phyloP scores from a whole-genome alignment of 208 protist genomes.

The Crithidia expoeki region DNA sequence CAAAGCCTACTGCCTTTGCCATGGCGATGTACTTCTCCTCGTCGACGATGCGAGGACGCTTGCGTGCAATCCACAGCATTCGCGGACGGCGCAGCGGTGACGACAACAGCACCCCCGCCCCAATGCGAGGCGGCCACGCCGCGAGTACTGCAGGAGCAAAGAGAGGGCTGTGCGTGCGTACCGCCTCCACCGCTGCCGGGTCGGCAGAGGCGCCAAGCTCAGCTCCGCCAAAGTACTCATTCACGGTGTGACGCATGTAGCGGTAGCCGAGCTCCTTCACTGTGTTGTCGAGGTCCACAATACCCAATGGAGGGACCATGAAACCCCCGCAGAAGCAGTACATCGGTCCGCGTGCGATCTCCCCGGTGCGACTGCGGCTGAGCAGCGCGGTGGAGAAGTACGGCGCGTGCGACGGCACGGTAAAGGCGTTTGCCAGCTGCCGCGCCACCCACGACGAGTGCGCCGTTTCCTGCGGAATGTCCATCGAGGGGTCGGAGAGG shows the following conservation, averaged over 20 bases:
- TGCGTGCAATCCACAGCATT: conserved; percentile 42
- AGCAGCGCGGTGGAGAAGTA: conserved; percentile 36
- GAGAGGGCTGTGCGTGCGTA: conserved; percentile 5
- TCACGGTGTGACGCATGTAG: conserved; percentile 20
- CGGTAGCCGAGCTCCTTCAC: conserved; percentile 16
- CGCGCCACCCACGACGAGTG: conserved; percentile 29
- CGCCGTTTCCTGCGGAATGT: conserved; percentile 9
- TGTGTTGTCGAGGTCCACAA: neutral
- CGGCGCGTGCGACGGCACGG: conserved; percentile 9
- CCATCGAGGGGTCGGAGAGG: conserved; percentile 25
- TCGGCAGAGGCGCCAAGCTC: conserved; percentile 4
- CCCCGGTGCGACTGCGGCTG: conserved; percentile 39
- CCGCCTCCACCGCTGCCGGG: neutral
- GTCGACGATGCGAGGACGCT: conserved; percentile 32
- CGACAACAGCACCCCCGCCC: too few species aligned
- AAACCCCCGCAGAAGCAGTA: conserved; percentile 50
- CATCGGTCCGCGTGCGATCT: conserved; percentile 35
- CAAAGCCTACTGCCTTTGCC: conserved; percentile 41
- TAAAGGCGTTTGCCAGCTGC: conserved; percentile 34
- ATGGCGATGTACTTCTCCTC: conserved; percentile 25
- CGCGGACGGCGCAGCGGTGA: conserved; percentile 18
- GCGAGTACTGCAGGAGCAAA: conserved; percentile 11
- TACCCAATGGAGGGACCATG: conserved; percentile 15
- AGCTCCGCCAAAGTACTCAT: conserved; percentile 29
- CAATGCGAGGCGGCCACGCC: conserved; percentile 13